Base-by-base conservation (phyloP, 2,329 filamentous ascomycete genomes). In the Fusarium irregulare region DNA sequence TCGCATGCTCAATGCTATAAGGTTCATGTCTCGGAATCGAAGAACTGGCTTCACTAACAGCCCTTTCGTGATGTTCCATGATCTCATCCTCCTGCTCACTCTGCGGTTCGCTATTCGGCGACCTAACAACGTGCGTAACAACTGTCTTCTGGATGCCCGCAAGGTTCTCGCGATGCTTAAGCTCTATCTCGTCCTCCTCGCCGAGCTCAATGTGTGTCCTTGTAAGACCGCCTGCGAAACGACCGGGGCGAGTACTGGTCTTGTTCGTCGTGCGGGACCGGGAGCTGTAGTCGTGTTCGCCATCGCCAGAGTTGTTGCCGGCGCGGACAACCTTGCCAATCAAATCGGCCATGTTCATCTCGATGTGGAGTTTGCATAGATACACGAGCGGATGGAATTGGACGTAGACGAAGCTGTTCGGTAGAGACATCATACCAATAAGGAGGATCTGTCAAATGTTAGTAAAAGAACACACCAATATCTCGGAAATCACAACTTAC, bases 171-270 rank as follows among this genome's bases (percentile, higher is more conserved):
- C 71, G 62, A n/a, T 68, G 62, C 58, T 73, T 73, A 27, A 70
- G 71, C 44, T 73, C 71, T 7, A 75, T 71, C 45, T 76, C 64
- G 18, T 78, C 66, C 16, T 73, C 75, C 5, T 74, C 72, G 42
- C 66, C 69, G 7, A 75, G 67, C 59, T 76, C 73, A 37, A 82
- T 73, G 40, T 73, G 70, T 3, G 67, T 68, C 18, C 70, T 60
- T 14, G 70, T 62, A 3, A 73, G 56, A 7, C 60, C 68, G 8
- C 60, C 62, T n/a, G 68, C 65, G 44, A 73, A 70, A 25, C 71
- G 68, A 27, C 68, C 49, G 12, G 70, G 60, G 9, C 71, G 68
- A 27, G 53, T 55, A 21, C 34, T 37, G 12, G 25, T 60, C 47
- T 67, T 71, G 23, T 41, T 41, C 3, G 70, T 70, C 3, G 68